Conservation (phyloP, 2,329 filamentous ascomycete genomes). For the Conoideocrella luteorostrata region DNA sequence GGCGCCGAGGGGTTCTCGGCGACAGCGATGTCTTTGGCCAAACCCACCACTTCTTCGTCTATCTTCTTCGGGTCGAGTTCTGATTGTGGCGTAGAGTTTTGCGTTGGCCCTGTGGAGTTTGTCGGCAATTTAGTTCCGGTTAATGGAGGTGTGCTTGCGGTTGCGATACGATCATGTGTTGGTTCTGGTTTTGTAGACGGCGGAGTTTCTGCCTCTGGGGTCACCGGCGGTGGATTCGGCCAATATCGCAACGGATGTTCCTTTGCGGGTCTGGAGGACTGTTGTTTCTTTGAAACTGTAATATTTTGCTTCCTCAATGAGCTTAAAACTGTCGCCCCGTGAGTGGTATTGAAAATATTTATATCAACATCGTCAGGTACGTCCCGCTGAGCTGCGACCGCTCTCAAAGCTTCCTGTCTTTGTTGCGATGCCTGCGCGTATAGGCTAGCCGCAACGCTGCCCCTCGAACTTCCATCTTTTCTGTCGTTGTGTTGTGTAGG, state of each 20-base stretch:
- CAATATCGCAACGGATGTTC: slow-evolving; percentile 32
- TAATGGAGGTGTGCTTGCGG: background rate
- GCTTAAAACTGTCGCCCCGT: slow-evolving; percentile 38
- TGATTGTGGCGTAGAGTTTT: background rate
- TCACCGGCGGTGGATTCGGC: slow-evolving; percentile 20
- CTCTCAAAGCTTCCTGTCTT: slow-evolving; percentile 6
- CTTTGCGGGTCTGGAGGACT: slow-evolving; percentile 20
- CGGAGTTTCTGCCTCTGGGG: background rate
- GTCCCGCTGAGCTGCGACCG: slow-evolving; percentile 22
- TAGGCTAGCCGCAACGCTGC: background rate
- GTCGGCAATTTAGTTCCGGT: slow-evolving; percentile 5
- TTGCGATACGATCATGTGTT: background rate
- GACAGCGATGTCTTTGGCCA: slow-evolving; percentile 19
- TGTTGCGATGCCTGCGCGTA: slow-evolving; percentile 9
- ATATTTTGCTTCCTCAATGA: slow-evolving; percentile 24
- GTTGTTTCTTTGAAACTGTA: slow-evolving; percentile 4
- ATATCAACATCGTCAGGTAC: slow-evolving; percentile 36
- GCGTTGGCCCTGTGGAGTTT: background rate
- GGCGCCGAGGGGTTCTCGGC: slow-evolving; percentile 14
- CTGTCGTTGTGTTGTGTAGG: background rate
- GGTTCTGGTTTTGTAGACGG: background rate
- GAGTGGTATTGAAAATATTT: slow-evolving; percentile 41
- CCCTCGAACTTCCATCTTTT: background rate
- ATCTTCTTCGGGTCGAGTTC: slow-evolving; percentile 2
- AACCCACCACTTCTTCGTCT: slow-evolving; percentile 12